A percentile compares a stretch with the other conserved stretches of the same genome.
Conservation (phyloP, 352 stramenopile genomes). For the Halophytophthora batemanensis region DNA sequence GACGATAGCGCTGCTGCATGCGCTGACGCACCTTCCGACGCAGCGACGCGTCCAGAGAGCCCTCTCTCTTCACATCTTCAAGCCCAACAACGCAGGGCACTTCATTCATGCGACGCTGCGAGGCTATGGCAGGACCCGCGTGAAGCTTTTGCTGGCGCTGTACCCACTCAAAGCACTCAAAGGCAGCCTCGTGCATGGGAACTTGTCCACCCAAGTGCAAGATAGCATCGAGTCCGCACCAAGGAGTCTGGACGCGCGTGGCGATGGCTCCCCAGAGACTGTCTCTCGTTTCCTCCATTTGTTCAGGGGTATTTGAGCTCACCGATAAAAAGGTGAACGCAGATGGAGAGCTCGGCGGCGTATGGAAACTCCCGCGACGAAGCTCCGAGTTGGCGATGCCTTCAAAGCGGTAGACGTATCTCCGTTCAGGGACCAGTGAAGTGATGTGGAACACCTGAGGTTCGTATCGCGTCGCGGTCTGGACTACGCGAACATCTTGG, state of each 20-base stretch:
- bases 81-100: not conserved
- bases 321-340: constrained; percentile 52
- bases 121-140: not conserved
- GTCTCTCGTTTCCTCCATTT: constrained; percentile 50
- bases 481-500: constrained; percentile 33
- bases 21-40: constrained; percentile 43
- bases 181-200: constrained; percentile 60
- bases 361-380: constrained; percentile 63
- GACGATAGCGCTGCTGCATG: constrained; percentile 71
- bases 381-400: constrained; percentile 52
- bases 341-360: constrained; percentile 19
- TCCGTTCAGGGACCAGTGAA: constrained; percentile 41
- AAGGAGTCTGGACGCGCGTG: constrained; percentile 47
- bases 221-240: constrained; percentile 69
- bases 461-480: constrained; percentile 25
- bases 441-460: constrained; percentile 50
- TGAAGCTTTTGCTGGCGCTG: constrained; percentile 24
- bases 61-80: constrained; percentile 4
- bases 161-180: constrained; percentile 64
- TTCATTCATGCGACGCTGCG: not conserved
- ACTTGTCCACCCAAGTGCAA: constrained; percentile 75
- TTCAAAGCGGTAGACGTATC: constrained; percentile 75
- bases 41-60: constrained; percentile 7
- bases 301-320: constrained; percentile 67
- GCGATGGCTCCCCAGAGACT: constrained; percentile 58